A percentile compares a stretch with the other conserved stretches of the same genome.
Evolutionary conservation across 139 green algal species (phyloP).

Genomic region (Chlorella sp.): DNA sequence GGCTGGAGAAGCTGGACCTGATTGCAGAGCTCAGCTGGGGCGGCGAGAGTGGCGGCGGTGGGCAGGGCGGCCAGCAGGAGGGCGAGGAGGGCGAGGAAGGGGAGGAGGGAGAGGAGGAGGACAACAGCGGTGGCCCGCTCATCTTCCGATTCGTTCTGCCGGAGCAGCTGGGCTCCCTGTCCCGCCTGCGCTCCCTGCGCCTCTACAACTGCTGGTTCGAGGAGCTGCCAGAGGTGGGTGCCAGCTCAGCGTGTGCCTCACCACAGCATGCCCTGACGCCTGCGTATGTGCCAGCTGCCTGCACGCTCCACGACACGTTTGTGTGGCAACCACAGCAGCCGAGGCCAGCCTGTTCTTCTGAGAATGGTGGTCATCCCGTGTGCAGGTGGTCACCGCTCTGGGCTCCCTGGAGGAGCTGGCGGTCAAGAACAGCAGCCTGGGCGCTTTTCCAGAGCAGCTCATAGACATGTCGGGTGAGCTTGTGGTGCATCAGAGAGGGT

Average conservation of each 20-base stretch:
- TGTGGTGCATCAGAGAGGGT: no score
- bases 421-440: neutral
- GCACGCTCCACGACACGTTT: neutral
- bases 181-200: neutral
- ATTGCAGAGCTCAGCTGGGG: neutral
- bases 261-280: neutral
- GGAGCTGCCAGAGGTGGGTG: neutral
- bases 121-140: neutral
- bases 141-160: neutral
- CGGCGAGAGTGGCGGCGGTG: neutral
- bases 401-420: neutral
- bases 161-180: neutral
- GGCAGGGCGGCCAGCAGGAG: neutral
- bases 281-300: neutral
- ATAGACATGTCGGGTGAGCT: neutral
- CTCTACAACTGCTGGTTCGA: constrained; percentile 5
- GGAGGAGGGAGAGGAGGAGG: neutral
- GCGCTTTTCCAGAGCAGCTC: neutral
- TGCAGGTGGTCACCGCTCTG: neutral
- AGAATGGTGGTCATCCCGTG: no score
- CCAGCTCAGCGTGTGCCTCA: neutral
- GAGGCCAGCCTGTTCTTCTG: neutral
- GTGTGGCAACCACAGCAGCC: no score
- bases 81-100: neutral
- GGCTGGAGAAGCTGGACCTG: neutral